Evolutionary conservation across 805 yeast genomes (phyloP).

Genomic region (Wickerhamiella spandovensis): DNA sequence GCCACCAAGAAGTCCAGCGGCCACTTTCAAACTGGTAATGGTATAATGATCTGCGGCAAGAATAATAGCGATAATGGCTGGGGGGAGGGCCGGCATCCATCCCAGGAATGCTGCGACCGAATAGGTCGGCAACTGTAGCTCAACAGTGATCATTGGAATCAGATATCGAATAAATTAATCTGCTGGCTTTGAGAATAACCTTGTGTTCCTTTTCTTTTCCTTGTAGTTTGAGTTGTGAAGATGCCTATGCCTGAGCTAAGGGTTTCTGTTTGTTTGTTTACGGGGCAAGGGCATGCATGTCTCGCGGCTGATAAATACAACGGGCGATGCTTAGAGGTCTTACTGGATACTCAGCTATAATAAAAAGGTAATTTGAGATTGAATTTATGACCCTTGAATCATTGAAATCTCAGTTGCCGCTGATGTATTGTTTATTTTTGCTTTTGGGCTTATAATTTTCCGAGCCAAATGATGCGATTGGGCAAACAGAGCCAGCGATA

Average conservation of each 20-base stretch:
- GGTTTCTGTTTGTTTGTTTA: conserved; percentile 1
- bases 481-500: too few species aligned
- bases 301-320: too few species aligned
- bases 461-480: too few species aligned
- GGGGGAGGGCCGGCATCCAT: conserved; percentile 3
- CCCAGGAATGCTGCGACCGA: conserved; percentile 15
- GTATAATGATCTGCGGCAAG: conserved; percentile 8
- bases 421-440: too few species aligned
- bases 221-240: background rate
- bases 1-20: conserved; percentile 10
- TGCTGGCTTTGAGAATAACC: too few species aligned
- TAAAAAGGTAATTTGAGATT: too few species aligned
- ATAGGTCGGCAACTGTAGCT: conserved; percentile 18
- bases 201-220: conserved; percentile 3
- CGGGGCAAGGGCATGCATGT: background rate
- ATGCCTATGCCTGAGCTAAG: background rate
- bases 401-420: too few species aligned
- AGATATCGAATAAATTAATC: too few species aligned
- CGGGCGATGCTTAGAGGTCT: too few species aligned
- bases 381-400: too few species aligned
- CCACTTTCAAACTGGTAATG: conserved; percentile 3
- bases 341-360: too few species aligned
- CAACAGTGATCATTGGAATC: conserved; percentile 15
- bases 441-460: too few species aligned
- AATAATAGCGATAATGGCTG: conserved; percentile 9